Conservation (phyloP, 2,329 filamentous ascomycete genomes). For the Pezicula rhizophila region DNA sequence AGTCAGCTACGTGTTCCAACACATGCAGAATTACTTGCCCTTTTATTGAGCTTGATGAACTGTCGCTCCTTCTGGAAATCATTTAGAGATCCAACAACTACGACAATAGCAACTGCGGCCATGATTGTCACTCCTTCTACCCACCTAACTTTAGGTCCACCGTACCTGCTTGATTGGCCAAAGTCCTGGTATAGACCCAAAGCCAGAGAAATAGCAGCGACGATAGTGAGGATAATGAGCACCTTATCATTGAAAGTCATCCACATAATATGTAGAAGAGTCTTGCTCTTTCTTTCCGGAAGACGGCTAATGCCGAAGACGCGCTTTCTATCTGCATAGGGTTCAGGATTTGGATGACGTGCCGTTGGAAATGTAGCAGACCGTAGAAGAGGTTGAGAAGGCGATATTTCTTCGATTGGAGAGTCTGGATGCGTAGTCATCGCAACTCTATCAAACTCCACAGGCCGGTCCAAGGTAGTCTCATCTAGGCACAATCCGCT, state of each 20-base stretch:
- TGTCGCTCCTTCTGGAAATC: constrained; percentile 79
- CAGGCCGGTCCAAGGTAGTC: constrained; percentile 50
- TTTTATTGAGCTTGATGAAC: constrained; percentile 74
- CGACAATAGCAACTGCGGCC: constrained; percentile 70
- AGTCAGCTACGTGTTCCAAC: too few relatives aligned
- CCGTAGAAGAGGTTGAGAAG: too few relatives aligned
- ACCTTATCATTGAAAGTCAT: constrained; percentile 80
- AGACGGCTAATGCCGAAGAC: constrained; percentile 64
- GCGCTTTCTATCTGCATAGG: constrained; percentile 58
- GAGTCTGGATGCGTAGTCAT: constrained; percentile 12
- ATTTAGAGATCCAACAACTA: constrained; percentile 70
- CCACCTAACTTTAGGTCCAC: constrained; percentile 60
- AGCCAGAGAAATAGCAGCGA: constrained; percentile 67
- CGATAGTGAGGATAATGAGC: constrained; percentile 63
- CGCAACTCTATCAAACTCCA: constrained; percentile 53
- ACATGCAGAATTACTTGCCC: too few relatives aligned
- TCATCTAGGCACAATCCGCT: constrained; percentile 71
- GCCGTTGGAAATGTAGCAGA: too few relatives aligned
- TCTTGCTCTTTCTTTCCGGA: constrained; percentile 63
- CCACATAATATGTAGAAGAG: constrained; percentile 65
- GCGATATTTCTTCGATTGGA: too few relatives aligned
- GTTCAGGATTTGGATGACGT: too few relatives aligned
- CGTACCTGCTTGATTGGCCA: constrained; percentile 43
- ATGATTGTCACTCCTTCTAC: constrained; percentile 78
- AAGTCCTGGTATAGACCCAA: constrained; percentile 71